Percentiles rank a stretch among this genome's conserved stretches.
Conservation (phyloP, 2,329 filamentous ascomycete species). For the Pseudonectria foliicola region DNA sequence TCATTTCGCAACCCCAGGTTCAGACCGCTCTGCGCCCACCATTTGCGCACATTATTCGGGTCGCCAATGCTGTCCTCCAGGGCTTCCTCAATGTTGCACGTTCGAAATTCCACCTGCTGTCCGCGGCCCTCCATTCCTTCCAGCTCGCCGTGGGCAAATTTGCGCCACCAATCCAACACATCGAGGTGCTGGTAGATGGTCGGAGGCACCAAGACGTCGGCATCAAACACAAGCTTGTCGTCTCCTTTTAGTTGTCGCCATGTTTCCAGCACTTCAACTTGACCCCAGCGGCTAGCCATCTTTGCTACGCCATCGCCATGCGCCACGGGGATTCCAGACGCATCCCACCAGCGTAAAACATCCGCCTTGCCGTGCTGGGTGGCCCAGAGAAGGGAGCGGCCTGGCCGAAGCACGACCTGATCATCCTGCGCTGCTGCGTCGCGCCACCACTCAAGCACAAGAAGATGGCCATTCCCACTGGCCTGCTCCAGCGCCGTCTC, state of each 20-base stretch:
- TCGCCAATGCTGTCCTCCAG: slow-evolving; percentile 78
- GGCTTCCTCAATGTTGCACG: slow-evolving; percentile 91
- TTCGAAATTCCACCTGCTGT: slow-evolving; percentile 82
- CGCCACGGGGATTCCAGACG: slow-evolving; percentile 68
- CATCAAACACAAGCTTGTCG: slow-evolving; percentile 64
- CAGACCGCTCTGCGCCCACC: slow-evolving; percentile 83
- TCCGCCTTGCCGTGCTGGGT: slow-evolving; percentile 74
- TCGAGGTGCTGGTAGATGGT: slow-evolving; percentile 80
- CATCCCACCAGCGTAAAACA: slow-evolving; percentile 82
- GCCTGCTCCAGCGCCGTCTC: slow-evolving; percentile 84
- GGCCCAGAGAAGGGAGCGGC: slow-evolving; percentile 76
- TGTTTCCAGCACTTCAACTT: slow-evolving; percentile 74
- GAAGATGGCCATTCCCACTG: slow-evolving; percentile 74
- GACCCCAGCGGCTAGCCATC: slow-evolving; percentile 76
- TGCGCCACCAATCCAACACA: slow-evolving; percentile 90
- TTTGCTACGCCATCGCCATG: slow-evolving; percentile 79
- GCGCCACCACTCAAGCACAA: slow-evolving; percentile 91
- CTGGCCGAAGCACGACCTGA: slow-evolving; percentile 61
- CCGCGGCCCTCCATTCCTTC: slow-evolving; percentile 46
- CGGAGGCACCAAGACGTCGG: slow-evolving; percentile 75
- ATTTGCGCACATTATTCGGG: slow-evolving; percentile 66
- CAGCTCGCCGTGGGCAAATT: slow-evolving; percentile 51
- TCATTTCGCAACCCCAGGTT: slow-evolving; percentile 76
- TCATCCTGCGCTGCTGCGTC: slow-evolving; percentile 56
- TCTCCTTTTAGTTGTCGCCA: slow-evolving; percentile 70